Conservation (phyloP, 306 rosid genomes). For the Vicia sativa region DNA sequence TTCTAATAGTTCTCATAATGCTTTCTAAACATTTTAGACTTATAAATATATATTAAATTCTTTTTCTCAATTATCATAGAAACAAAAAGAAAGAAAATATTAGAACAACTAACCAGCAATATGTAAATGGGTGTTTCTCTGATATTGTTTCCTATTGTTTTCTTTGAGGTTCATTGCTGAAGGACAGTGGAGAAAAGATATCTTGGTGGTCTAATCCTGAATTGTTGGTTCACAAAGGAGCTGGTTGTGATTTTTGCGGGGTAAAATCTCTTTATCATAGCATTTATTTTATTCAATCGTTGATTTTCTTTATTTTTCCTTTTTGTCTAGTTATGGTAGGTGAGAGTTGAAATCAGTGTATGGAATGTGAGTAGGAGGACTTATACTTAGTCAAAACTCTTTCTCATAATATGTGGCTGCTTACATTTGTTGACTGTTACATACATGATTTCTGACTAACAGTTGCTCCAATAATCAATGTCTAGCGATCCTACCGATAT, state of each 20-base stretch:
- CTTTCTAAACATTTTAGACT: slow-evolving; percentile 1
- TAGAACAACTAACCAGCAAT: slow-evolving; percentile 11
- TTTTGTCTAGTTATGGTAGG: not conserved
- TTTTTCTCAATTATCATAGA: not conserved
- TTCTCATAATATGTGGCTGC: slow-evolving; percentile 9
- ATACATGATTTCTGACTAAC: slow-evolving; percentile 5
- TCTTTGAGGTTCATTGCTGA: slow-evolving; percentile 55
- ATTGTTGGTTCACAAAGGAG: slow-evolving; percentile 41
- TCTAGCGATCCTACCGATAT: no score
- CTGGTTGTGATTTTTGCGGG: slow-evolving; percentile 93
- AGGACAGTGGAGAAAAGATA: slow-evolving; percentile 31
- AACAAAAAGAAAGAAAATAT: not conserved
- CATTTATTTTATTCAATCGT: slow-evolving; percentile 15
- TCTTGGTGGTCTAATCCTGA: slow-evolving; percentile 26
- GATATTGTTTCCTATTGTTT: slow-evolving; percentile 29
- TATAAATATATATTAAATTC: not conserved
- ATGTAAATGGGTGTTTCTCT: slow-evolving; percentile 21
- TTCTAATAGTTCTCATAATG: slow-evolving; percentile 6
- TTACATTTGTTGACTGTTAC: slow-evolving; percentile 17
- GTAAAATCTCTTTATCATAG: slow-evolving; percentile 54
- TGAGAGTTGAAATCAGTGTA: slow-evolving; percentile 21
- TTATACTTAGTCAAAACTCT: not conserved
- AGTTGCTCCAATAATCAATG: slow-evolving; percentile 21
- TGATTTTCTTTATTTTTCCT: not conserved
- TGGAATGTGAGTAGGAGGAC: slow-evolving; percentile 5